Conservation (phyloP, 148 eudicot genomes). For the Pharnaceum exiguum region DNA sequence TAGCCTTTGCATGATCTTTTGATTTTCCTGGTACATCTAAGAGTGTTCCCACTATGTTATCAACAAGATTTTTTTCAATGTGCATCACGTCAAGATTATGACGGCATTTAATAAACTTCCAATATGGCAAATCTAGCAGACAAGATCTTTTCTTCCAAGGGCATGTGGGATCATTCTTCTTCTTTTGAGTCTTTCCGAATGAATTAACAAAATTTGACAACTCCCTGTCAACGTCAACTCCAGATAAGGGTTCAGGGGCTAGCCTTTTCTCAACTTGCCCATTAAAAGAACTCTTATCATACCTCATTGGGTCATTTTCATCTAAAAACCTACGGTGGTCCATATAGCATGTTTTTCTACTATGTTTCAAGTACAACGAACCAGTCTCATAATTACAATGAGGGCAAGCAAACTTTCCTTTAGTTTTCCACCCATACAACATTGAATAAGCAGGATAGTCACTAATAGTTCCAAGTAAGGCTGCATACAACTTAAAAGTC, state of each 20-base stretch:
- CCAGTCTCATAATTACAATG: not conserved
- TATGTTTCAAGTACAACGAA: not conserved
- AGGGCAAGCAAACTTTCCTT: slow-evolving; percentile 1
- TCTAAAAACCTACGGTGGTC: not conserved
- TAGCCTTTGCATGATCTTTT: slow-evolving; percentile 5
- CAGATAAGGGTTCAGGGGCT: not conserved
- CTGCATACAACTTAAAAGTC: slow-evolving; percentile 1
- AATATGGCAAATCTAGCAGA: not conserved
- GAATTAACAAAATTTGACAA: not conserved
- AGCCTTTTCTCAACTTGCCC: not conserved
- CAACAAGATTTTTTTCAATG: not conserved
- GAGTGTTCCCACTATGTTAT: not conserved
- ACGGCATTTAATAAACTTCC: not conserved
- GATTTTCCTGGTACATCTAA: not conserved
- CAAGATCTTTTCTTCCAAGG: not conserved
- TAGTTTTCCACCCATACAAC: slow-evolving; percentile 5
- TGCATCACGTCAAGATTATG: slow-evolving; percentile 4
- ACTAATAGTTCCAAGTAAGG: slow-evolving; percentile 2
- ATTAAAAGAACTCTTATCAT: not conserved
- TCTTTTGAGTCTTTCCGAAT: not conserved
- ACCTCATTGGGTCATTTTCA: not conserved
- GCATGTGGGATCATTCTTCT: not conserved
- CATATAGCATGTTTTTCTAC: slow-evolving; percentile 1
- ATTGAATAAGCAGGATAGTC: slow-evolving; percentile 5
- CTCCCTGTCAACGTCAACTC: not conserved